A percentile compares a stretch with the other conserved stretches of the same genome.
phyloP scores from a whole-genome alignment of 257 asterid species.

The Anisodus acutangulus region DNA sequence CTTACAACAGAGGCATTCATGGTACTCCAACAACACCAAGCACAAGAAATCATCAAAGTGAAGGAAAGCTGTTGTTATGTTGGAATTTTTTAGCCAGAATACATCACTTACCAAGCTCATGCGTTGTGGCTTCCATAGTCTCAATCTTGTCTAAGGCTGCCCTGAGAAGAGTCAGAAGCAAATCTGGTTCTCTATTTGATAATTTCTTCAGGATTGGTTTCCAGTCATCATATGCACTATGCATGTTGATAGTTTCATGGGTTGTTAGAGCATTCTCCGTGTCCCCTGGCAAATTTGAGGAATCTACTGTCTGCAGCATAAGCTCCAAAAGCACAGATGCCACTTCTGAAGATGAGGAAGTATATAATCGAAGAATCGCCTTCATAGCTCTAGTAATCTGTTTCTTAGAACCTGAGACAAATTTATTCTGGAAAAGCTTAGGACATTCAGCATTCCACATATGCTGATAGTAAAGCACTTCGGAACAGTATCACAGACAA shows the following conservation, averaged over 20 bases:
- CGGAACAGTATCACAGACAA: constrained; percentile 13
- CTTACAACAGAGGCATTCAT: constrained; percentile 13
- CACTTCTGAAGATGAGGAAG: constrained; percentile 75
- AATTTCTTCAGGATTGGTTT: constrained; percentile 66
- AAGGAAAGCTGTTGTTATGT: neutral
- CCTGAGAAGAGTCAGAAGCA: constrained; percentile 59
- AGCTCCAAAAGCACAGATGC: constrained; percentile 67
- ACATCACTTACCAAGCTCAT: constrained; percentile 52
- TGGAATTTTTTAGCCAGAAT: neutral
- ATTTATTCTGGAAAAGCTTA: constrained; percentile 20
- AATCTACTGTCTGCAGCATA: constrained; percentile 63
- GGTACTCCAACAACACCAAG: constrained; percentile 16
- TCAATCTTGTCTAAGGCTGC: constrained; percentile 74
- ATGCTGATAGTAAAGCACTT: constrained; percentile 6
- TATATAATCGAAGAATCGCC: constrained; percentile 65
- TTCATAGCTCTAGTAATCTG: constrained; percentile 61
- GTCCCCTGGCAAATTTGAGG: constrained; percentile 41
- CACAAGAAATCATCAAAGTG: constrained; percentile 9
- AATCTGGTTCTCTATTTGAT: constrained; percentile 72
- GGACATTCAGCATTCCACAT: neutral
- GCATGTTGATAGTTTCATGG: constrained; percentile 37
- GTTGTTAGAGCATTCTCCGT: constrained; percentile 37
- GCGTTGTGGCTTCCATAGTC: constrained; percentile 38
- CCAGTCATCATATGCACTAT: constrained; percentile 62
- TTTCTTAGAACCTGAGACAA: constrained; percentile 68